phyloP scores from a whole-genome alignment of 2,329 filamentous ascomycete species.

The Penicillium sumatraense region DNA sequence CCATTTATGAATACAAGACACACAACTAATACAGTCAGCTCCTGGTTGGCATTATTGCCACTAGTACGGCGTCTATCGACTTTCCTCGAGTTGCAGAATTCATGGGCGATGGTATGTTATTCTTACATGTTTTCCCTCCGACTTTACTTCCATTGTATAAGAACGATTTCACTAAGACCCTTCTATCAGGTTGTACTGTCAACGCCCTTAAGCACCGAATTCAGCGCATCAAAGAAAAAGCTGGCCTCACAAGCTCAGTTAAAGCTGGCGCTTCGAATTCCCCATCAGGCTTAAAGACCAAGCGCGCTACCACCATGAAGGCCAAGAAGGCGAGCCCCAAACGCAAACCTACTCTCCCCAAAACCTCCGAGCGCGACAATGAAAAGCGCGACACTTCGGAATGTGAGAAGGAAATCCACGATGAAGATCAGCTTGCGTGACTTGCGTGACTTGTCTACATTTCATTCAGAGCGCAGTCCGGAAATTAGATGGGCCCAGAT shows the following conservation, averaged over 20 bases:
- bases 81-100: conserved; percentile 7
- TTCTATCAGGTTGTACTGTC: not conserved
- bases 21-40: not conserved
- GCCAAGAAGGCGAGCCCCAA: not conserved
- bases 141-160: not conserved
- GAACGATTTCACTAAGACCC: not conserved
- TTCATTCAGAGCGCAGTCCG: not conserved
- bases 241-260: not conserved
- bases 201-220: conserved; percentile 4
- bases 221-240: conserved; percentile 4
- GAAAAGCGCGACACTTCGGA: not conserved
- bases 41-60: not conserved
- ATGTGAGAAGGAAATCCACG: not conserved
- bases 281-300: not conserved
- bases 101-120: conserved; percentile 13
- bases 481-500: too few species aligned
- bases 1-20: not conserved
- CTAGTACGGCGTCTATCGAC: not conserved
- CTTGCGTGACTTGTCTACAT: too few species aligned
- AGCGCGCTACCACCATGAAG: conserved; percentile 4
- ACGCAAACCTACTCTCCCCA: not conserved
- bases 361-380: not conserved
- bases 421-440: not conserved
- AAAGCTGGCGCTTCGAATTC: not conserved
- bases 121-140: not conserved